Percentiles rank a stretch among this genome's conserved stretches.
These are phyloP conservation scores for Trichoderma koningii DNA, from an alignment of 2,329 filamentous ascomycete species.

Conservation along the genomic window DNA sequence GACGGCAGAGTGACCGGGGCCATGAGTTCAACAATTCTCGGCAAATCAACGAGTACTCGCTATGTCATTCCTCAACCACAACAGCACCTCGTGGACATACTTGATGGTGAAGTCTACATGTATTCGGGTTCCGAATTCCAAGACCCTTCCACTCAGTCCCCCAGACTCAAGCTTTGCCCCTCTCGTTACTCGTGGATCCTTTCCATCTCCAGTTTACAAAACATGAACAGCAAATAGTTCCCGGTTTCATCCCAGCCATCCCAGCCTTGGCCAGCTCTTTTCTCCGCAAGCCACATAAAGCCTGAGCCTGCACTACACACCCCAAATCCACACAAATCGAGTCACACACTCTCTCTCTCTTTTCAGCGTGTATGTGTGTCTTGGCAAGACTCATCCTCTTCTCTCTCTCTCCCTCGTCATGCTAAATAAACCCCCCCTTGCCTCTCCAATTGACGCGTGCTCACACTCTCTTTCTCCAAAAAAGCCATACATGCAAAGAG, in stretches of 20 bases:
- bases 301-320: background rate
- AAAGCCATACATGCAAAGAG: background rate
- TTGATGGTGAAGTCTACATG: background rate
- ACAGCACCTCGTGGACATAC: background rate
- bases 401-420: background rate
- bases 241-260: conserved; percentile 1
- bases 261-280: background rate
- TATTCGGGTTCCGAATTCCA: background rate
- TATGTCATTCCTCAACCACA: background rate
- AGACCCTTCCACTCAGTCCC: background rate
- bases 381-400: conserved; percentile 14
- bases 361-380: background rate
- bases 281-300: conserved; percentile 5
- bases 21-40: background rate
- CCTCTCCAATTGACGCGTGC: background rate
- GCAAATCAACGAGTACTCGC: too few relatives aligned
- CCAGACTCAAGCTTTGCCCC: background rate
- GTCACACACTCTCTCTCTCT: background rate
- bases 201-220: background rate
- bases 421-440: background rate
- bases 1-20: background rate
- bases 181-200: background rate
- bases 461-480: background rate
- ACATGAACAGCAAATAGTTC: too few relatives aligned
- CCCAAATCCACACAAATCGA: too few relatives aligned